phyloP scores from a whole-genome alignment of 345 rosid genomes.

The Brassica cretica region DNA sequence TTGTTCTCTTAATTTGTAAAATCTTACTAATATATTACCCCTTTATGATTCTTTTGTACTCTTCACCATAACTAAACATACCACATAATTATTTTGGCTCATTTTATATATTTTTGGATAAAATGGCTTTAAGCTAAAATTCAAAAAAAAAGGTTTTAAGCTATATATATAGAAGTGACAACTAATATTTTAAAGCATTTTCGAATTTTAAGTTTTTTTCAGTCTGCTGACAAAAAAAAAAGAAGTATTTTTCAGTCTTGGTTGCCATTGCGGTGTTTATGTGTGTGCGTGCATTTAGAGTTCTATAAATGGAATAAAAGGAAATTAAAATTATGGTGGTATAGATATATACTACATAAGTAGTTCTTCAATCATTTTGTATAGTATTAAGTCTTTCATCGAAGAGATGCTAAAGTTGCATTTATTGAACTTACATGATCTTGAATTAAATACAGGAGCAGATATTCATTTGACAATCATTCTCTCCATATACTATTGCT shows the following conservation, averaged over 20 bases:
- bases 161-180: neutral
- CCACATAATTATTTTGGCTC: conserved; percentile 8
- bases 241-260: conserved; percentile 1
- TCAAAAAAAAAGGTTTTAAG: neutral
- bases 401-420: conserved; percentile 54
- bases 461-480: conserved; percentile 46
- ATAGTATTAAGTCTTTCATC: conserved; percentile 21
- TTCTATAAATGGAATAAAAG: conserved; percentile 30
- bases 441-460: conserved; percentile 27
- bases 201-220: neutral
- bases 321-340: neutral
- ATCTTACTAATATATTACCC: neutral
- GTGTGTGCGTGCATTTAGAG: conserved; percentile 37
- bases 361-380: conserved; percentile 11
- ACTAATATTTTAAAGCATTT: neutral
- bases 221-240: neutral
- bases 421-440: conserved; percentile 52
- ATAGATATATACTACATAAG: neutral
- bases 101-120: conserved; percentile 6
- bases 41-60: conserved; percentile 27
- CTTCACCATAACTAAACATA: conserved; percentile 1
- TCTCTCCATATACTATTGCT: conserved; percentile 22
- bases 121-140: neutral
- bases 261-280: conserved; percentile 26
- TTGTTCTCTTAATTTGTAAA: conserved; percentile 52